Base-by-base conservation (phyloP, 176 grass and related monocot species). In the Oryza rufipogon region DNA sequence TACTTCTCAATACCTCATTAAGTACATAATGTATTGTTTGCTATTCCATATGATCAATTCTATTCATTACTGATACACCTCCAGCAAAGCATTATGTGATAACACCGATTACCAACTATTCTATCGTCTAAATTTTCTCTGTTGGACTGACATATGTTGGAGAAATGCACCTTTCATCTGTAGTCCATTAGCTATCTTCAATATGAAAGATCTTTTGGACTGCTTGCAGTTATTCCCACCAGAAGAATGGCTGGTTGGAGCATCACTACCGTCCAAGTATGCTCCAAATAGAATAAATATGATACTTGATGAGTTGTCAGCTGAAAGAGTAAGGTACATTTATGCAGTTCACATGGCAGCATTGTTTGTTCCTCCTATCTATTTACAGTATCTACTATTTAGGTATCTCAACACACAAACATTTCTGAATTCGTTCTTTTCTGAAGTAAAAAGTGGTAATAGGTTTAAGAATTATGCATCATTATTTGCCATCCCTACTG, bases 181-280 rank as follows among this genome's bases (percentile, higher is more conserved):
- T 67, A 51, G 20, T 81, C 34, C 22, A 34, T 39, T 68, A 46
- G 61, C 5, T 52, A 23, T 63, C 38, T 79, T 86, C 73, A 63
- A 19, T 67, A 69, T 49, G 41, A 73, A 68, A 83, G 60, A 79
- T 54, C 30, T 70, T 30, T 16, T 74, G 52, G 74, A 68, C n/a
- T 86, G 4, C 38, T 79, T 74, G 74, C 86, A 98, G 96, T 46
- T 90, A 68, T 98, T 90, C 70, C 93, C 96, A 72, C 96, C 96
- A 48, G 91, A 98, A 76, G 91, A 98, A 86, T 98, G 96, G 96
- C 73, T 98, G 26, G 93, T 91, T 81, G 91, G 80, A 75, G 76
- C 68, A 73, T 85, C 85, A 65, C 83, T 93, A 61, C 89, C 87
- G 11, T 93, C 89, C 58, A 95, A 86, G 78, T 98, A 93, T 86